Base-by-base conservation (phyloP, 768 basidiomycete genomes). In the Agaricus subrufescens region DNA sequence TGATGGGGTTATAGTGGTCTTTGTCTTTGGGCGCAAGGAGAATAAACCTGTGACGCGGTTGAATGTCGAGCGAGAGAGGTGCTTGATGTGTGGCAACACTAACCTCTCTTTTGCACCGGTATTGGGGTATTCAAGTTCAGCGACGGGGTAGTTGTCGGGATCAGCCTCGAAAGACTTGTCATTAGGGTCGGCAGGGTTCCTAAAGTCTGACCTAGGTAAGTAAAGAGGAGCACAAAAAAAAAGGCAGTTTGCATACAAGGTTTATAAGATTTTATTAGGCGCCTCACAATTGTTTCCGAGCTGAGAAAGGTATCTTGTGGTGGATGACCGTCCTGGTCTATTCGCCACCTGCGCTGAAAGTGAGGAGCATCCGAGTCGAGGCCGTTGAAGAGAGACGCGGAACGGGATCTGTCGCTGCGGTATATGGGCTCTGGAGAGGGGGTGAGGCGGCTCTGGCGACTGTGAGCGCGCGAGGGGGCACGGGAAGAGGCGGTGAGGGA, bases 1-100 rank as follows among this genome's bases (percentile, higher is more conserved):
- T 79, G 54, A 94, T 86, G 12, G 91, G 91, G 66, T 89, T 87
- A 69, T 92, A 94, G 61, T 92, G 89, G 62, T 94, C 90, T 61
- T 84, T 84, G 74, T 94, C 91, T 63, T 85, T 89, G 30, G 91
- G 91, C 44, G 79, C 83, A 51, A 93, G 78, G 57, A 93, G 77
- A 59, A 89, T 79, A 72, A 84, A 93, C 67, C 89, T 91, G 55
- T 11, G 58, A 51, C 26, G 26, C 23, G 50, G 37, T 59, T 34
- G 40, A 48, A 50, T 46, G 14, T 37, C 39, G 31, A 14, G 30
- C n/a, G 19, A 23, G 34, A 23, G 48, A 23, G 48, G 31, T 31
- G 11, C 34, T 31, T 48, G 46, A 31, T 11, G 34, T 48, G 54
- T 27, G 42, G 37, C 39, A 15, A 46, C 37, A 67, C 72, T 58